Evolutionary conservation across 2,329 filamentous ascomycete species (phyloP).

Genomic region (Pyrenophora teres): DNA sequence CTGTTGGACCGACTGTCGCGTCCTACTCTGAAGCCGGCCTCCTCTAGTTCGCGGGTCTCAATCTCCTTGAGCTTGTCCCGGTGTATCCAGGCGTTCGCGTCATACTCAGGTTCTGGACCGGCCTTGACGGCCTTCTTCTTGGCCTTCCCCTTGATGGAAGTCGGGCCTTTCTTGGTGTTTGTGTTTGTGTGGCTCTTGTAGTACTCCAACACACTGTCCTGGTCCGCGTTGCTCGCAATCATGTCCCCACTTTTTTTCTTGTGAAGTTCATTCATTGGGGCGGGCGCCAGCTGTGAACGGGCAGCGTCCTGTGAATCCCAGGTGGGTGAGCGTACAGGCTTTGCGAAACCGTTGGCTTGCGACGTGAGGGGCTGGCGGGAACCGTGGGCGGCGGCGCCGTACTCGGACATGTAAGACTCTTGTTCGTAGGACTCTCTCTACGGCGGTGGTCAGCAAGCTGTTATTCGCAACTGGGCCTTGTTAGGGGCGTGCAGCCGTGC

Average conservation of each 20-base stretch:
- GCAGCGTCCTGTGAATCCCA: slow-evolving; percentile 38
- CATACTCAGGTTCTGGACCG: slow-evolving; percentile 42
- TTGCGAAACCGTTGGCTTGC: slow-evolving; percentile 43
- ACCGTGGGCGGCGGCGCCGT: slow-evolving; percentile 32
- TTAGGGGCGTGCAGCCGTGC: background rate
- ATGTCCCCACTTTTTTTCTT: slow-evolving; percentile 51
- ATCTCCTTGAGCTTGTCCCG: slow-evolving; percentile 82
- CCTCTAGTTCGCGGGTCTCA: slow-evolving; percentile 79
- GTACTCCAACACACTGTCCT: slow-evolving; percentile 55
- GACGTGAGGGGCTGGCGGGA: slow-evolving; percentile 42
- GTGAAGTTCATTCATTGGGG: slow-evolving; percentile 43
- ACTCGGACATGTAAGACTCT: slow-evolving; percentile 45
- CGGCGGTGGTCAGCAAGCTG: slow-evolving; percentile 27
- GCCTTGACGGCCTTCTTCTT: slow-evolving; percentile 37
- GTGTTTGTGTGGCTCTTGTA: slow-evolving; percentile 41
- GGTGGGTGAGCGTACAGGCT: slow-evolving; percentile 36
- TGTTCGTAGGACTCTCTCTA: slow-evolving; percentile 39
- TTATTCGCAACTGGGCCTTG: background rate
- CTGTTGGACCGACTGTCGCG: slow-evolving; percentile 49
- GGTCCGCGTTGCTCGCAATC: slow-evolving; percentile 49
- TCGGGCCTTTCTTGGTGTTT: slow-evolving; percentile 23
- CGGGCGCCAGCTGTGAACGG: slow-evolving; percentile 38
- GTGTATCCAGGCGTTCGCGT: slow-evolving; percentile 81
- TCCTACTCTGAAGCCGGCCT: slow-evolving; percentile 69
- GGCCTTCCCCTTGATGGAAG: slow-evolving; percentile 24